Percentiles rank a stretch among this genome's conserved stretches.
Conservation (phyloP, 441 rosid genomes). For the Melastoma candidum region DNA sequence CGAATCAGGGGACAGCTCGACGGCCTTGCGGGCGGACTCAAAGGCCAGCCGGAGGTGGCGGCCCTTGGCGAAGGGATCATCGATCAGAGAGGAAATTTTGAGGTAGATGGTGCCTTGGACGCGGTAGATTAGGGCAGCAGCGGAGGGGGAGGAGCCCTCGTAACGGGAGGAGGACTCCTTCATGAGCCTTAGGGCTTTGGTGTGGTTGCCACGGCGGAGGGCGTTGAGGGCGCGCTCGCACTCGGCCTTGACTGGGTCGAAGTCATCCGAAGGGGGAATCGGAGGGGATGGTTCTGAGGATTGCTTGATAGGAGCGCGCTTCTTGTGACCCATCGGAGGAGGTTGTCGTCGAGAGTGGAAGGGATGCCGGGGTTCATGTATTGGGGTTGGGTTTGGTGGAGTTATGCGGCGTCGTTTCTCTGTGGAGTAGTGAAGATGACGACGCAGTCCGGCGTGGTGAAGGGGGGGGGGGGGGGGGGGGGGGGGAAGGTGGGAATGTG, state of each 20-base stretch:
- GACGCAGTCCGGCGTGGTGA: too few relatives aligned
- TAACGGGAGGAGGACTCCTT: constrained; percentile 55
- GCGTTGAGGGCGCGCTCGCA: constrained; percentile 79
- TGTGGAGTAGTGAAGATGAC: too few relatives aligned
- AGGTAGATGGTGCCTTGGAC: constrained; percentile 78
- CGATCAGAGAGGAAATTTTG: constrained; percentile 66
- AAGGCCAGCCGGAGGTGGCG: constrained; percentile 58
- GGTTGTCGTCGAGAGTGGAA: too few relatives aligned
- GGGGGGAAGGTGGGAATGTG: too few relatives aligned
- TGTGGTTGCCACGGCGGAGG: constrained; percentile 73
- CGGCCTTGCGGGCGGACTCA: constrained; percentile 62
- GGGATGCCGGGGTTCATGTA: too few relatives aligned
- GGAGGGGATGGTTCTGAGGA: too few relatives aligned
- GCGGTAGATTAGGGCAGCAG: constrained; percentile 45
- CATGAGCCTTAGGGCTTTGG: constrained; percentile 73
- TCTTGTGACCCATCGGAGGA: too few relatives aligned
- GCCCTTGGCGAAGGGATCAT: constrained; percentile 60
- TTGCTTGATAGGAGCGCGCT: too few relatives aligned
- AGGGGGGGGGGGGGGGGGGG: too few relatives aligned
- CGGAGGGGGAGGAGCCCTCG: constrained; percentile 26
- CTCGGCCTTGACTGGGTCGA: constrained; percentile 48
- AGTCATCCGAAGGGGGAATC: constrained; percentile 10
- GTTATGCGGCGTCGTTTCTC: too few relatives aligned
- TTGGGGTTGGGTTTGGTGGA: too few relatives aligned
- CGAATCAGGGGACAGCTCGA: constrained; percentile 63